These are phyloP conservation scores for Malania oleifera DNA, from an alignment of 164 flowering plant genomes.

Conservation along the genomic window DNA sequence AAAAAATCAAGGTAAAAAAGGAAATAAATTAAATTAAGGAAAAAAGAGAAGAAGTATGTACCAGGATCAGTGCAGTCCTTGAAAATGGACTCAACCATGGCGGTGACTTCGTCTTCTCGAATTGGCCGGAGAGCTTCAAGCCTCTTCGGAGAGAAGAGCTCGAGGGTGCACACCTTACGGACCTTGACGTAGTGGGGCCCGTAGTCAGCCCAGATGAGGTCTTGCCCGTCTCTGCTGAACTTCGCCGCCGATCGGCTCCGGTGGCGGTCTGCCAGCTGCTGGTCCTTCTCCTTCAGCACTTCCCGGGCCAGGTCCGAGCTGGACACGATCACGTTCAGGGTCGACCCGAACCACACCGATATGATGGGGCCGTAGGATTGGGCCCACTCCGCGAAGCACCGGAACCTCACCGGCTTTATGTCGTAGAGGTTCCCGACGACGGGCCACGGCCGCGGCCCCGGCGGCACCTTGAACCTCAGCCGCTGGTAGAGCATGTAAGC, in stretches of 20 bases:
- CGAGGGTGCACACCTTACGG: conserved; percentile 51
- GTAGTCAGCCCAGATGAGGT: conserved; percentile 60
- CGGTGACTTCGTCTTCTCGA: conserved; percentile 62
- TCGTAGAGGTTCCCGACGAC: conserved; percentile 53
- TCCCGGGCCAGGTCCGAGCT: conserved; percentile 40
- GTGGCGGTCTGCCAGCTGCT: conserved; percentile 41
- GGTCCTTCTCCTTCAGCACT: conserved; percentile 57
- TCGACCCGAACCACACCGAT: conserved; percentile 49
- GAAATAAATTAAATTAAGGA: too few relatives aligned
- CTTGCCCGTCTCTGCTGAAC: conserved; percentile 49
- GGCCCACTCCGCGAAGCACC: conserved; percentile 54
- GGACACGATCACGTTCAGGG: conserved; percentile 37
- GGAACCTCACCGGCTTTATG: conserved; percentile 44
- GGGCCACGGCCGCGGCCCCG: conserved; percentile 54
- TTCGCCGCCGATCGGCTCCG: conserved; percentile 34
- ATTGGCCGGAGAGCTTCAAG: conserved; percentile 51
- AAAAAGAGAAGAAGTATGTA: conserved; percentile 6
- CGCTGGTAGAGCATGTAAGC: conserved; percentile 25
- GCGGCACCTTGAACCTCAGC: conserved; percentile 41
- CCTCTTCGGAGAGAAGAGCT: conserved; percentile 46
- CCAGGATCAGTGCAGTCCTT: conserved; percentile 37
- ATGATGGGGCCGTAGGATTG: conserved; percentile 44
- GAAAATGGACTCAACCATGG: conserved; percentile 53
- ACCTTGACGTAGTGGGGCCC: conserved; percentile 67
- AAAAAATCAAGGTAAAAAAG: too few relatives aligned